phyloP scores from a whole-genome alignment of 345 rosid genomes.

The Arabidopsis arenosa region DNA sequence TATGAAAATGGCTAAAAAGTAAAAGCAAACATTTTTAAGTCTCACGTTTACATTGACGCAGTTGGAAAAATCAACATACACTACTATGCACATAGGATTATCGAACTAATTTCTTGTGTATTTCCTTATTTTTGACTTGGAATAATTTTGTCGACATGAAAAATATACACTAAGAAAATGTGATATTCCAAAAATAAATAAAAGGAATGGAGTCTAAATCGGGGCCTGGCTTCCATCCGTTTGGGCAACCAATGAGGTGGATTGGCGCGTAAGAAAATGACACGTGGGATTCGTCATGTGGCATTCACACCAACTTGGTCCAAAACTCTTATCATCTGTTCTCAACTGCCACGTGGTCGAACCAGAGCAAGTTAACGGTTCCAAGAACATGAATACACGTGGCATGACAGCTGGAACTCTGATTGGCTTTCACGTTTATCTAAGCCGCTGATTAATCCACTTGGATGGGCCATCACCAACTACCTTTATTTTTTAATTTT shows the following conservation, averaged over 20 bases:
- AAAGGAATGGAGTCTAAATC: conserved; percentile 11
- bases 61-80: conserved; percentile 4
- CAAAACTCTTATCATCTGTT: conserved; percentile 12
- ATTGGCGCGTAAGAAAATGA: conserved; percentile 7
- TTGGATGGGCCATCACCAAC: too few relatives aligned
- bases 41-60: background rate
- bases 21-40: background rate
- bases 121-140: background rate
- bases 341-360: conserved; percentile 39
- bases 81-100: background rate
- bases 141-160: background rate
- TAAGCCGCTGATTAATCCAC: conserved; percentile 43
- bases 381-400: conserved; percentile 6
- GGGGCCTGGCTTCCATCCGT: conserved; percentile 34
- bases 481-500: too few relatives aligned
- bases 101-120: background rate
- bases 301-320: conserved; percentile 36
- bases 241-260: conserved; percentile 34
- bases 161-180: background rate
- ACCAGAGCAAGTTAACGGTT: conserved; percentile 23
- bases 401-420: conserved; percentile 38
- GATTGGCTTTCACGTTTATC: conserved; percentile 45
- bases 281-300: conserved; percentile 40
- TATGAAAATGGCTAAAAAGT: background rate
- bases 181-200: background rate